A percentile compares a stretch with the other conserved stretches of the same genome.
phyloP scores from a whole-genome alignment of 1,284 basidiomycete genomes.

The Fistulinella staudtii region DNA sequence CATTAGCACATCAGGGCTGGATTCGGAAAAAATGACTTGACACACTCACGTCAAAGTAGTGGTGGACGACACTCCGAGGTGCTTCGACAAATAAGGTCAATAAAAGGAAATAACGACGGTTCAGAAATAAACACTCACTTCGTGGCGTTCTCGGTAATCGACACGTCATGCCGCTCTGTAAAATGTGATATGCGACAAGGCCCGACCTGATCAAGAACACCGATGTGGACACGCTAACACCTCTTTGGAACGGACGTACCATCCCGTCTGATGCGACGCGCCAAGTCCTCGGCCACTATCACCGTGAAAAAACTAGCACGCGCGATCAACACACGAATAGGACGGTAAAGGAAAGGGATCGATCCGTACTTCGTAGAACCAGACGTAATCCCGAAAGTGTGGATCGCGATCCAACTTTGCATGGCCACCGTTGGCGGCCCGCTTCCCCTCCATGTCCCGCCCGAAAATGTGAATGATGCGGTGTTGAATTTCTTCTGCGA shows the following conservation, averaged over 20 bases:
- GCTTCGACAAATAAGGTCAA: conserved; percentile 43
- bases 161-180: conserved; percentile 82
- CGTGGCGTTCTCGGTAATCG: conserved; percentile 84
- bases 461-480: conserved; percentile 96
- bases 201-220: conserved; percentile 60
- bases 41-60: conserved; percentile 85
- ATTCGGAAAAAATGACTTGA: not conserved
- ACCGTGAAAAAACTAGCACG: conserved; percentile 85
- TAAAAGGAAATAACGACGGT: not conserved
- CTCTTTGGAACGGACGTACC: conserved; percentile 47
- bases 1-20: conserved; percentile 9
- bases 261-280: conserved; percentile 97
- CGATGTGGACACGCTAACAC: not conserved
- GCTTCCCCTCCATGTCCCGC: conserved; percentile 78
- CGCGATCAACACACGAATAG: not conserved
- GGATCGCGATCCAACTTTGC: conserved; percentile 87
- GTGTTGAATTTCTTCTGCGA: conserved; percentile 97
- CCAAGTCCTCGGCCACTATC: conserved; percentile 90
- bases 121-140: conserved; percentile 44
- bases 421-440: conserved; percentile 91
- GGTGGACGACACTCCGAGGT: conserved; percentile 81
- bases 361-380: conserved; percentile 80
- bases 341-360: not conserved
- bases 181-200: conserved; percentile 86
- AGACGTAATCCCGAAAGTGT: conserved; percentile 95